Evolutionary conservation across 768 basidiomycete species (phyloP), one percentile per base, ranked within the genome.

Genomic region (Phylloporus sp.): DNA sequence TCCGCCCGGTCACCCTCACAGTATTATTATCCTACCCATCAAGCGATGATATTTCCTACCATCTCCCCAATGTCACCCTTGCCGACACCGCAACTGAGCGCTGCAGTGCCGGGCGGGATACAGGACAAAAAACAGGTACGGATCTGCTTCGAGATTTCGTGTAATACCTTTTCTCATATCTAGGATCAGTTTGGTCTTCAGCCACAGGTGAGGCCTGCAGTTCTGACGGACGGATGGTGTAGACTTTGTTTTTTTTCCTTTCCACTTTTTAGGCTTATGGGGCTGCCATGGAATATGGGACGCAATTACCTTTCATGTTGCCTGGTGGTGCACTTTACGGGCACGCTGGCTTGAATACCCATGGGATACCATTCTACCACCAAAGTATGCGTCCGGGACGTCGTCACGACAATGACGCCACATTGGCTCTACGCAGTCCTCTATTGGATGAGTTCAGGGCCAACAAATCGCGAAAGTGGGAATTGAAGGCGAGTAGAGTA

Each of bases 381-480:
- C 76, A 74, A 24, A 63, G 59, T 11, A 52, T 72, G 45, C 79
- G 79, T 44, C 71, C 73, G 18, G 65, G 66, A 28, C 79, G 80
- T 29, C 80, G 78, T 36, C 69, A 70, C 18, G 78, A 77, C 28
- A 66, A 69, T 29, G 70, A 74, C 49, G 47, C 61, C 8, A 52
- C 71, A 1, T 54, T 66, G 6, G 67, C 75, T 13, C 63, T 82
- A 53, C 80, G 89, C 46, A 93, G 89, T 66, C 76, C 85, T 9
- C 61, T 90, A 34, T 69, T 97, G 46, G 91, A 95, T 49, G 90
- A 94, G 52, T 97, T 95, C 68, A 81, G 91, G 52, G 77, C 81
- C 28, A 86, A 88, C 71, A 88, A 86, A 68, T 72, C 80, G 23
- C 80, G 83, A 48, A 83, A 81, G 56, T 97, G 93, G 95, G 84